Base-by-base conservation (phyloP, 2,329 filamentous ascomycete genomes). In the Pseudopyrenochaeta lycopersici region DNA sequence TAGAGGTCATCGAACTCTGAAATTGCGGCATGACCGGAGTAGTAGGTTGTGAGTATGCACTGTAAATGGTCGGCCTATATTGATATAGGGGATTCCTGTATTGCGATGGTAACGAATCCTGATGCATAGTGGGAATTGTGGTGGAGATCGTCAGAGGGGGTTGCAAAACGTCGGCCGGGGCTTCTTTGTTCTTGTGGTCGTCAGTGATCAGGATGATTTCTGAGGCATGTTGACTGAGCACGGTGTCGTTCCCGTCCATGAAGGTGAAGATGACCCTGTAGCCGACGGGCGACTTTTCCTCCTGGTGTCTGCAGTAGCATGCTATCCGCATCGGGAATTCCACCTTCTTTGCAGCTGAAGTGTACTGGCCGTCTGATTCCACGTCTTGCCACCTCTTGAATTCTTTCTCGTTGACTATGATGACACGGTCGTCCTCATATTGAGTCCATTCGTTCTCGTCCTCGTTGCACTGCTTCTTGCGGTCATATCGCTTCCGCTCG, bases 171-270 rank as follows among this genome's bases (percentile, higher is more conserved):
- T 71, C 68, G 7, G 62, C 44, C 21, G 68, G 55, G 17, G 53
- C 54, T 46, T 74, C 70, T 56, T 72, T 72, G 62, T 74, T 97
- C 79, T 98, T 98, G 80, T 98, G 94, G 70, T 99, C 94, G 72
- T 99, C 94, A 1, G 95, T 98, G 60, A 98, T 97, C 85, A 97
- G 94, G 61, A 98, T 96, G 88, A 17, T 92, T 92, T 73, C 69
- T 3, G 72, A 74, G 61, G 97, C 89, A 46, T 88, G 87, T 76
- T 99, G 94, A 6, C 91, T 90, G 39, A 98, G 80, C 29, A 97
- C 80, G 38, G 87, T 87, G 65, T 88, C 90, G 59, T 86, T 80
- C 69, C 86, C 86, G 75, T 97, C 91, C 71, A 92, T 96, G 69
- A 99, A 83, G 1, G 94, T 98, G 76, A 98, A 96, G 60, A 99